phyloP scores from a whole-genome alignment of 331 rosid species.

The Rhamnella rubrinervis region DNA sequence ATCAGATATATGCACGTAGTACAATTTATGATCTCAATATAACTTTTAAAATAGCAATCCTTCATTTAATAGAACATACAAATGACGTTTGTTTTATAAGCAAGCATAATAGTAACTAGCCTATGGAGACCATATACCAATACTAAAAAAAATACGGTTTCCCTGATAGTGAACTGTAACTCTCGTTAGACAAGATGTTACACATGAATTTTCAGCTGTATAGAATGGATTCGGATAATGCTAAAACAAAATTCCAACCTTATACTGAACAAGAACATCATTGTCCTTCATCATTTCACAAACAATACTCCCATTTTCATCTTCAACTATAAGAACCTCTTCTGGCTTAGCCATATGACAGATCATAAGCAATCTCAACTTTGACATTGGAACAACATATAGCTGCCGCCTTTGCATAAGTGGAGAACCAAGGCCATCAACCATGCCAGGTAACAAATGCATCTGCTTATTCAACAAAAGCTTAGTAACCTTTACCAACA shows the following conservation, averaged over 20 bases:
- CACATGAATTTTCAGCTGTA: not conserved
- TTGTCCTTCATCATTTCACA: slow-evolving; percentile 98
- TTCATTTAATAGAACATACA: too few relatives aligned
- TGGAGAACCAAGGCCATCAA: slow-evolving; percentile 83
- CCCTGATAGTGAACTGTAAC: too few relatives aligned
- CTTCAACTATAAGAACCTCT: slow-evolving; percentile 98
- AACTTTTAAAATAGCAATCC: too few relatives aligned
- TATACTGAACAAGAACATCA: slow-evolving; percentile 98
- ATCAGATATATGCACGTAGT: too few relatives aligned
- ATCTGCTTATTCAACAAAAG: slow-evolving; percentile 38
- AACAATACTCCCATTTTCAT: slow-evolving; percentile 97
- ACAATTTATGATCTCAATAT: too few relatives aligned
- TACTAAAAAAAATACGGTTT: too few relatives aligned
- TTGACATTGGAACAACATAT: slow-evolving; percentile 84
- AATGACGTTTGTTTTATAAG: too few relatives aligned
- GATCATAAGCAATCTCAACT: slow-evolving; percentile 95
- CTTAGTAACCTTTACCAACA: not conserved
- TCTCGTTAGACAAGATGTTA: too few relatives aligned
- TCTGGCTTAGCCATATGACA: slow-evolving; percentile 99
- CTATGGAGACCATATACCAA: too few relatives aligned
- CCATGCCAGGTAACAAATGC: slow-evolving; percentile 73
- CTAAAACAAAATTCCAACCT: slow-evolving; percentile 42
- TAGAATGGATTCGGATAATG: too few relatives aligned
- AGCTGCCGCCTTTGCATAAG: slow-evolving; percentile 81
- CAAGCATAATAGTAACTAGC: too few relatives aligned